Percentiles rank a stretch among this genome's conserved stretches.
phyloP scores from a whole-genome alignment of 306 rosid species.

The Cucurbita ficifolia region DNA sequence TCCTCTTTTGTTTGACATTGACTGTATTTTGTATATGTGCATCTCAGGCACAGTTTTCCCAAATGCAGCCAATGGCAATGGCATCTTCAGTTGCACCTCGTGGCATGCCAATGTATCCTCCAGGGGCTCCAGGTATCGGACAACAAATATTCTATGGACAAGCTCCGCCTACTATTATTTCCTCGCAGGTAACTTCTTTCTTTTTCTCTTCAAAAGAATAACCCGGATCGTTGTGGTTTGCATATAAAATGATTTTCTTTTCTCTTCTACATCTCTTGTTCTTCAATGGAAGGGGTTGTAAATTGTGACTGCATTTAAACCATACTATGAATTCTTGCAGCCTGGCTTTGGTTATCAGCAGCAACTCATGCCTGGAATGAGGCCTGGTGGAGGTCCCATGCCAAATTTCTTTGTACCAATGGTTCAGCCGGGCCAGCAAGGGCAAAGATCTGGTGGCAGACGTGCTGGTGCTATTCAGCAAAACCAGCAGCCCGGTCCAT shows the following conservation, averaged over 20 bases:
- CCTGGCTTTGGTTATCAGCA: slow-evolving; percentile 98
- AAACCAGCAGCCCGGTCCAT: slow-evolving; percentile 73
- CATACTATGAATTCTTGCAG: slow-evolving; percentile 22
- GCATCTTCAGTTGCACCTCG: slow-evolving; percentile 89
- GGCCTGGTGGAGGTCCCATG: slow-evolving; percentile 95
- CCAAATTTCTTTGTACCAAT: slow-evolving; percentile 90
- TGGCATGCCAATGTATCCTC: slow-evolving; percentile 79
- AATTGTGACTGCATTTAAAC: not conserved
- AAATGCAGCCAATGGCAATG: slow-evolving; percentile 81
- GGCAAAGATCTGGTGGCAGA: slow-evolving; percentile 94
- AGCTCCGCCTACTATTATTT: slow-evolving; percentile 92
- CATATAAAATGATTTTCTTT: not conserved
- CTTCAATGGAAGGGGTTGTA: not conserved
- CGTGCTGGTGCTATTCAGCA: slow-evolving; percentile 75
- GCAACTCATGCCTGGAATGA: slow-evolving; percentile 96
- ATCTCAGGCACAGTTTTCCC: slow-evolving; percentile 83
- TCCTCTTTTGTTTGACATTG: not conserved
- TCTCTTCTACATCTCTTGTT: not conserved
- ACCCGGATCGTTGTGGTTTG: not conserved
- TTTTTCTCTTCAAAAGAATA: not conserved
- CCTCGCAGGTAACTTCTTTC: slow-evolving; percentile 63
- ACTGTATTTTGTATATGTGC: not conserved
- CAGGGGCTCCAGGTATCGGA: slow-evolving; percentile 93
- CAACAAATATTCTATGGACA: slow-evolving; percentile 95
- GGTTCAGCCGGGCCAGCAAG: slow-evolving; percentile 97